These are phyloP conservation scores for Kentomonas sorsogonicus DNA, from an alignment of 208 protist genomes.

Conservation along the genomic window DNA sequence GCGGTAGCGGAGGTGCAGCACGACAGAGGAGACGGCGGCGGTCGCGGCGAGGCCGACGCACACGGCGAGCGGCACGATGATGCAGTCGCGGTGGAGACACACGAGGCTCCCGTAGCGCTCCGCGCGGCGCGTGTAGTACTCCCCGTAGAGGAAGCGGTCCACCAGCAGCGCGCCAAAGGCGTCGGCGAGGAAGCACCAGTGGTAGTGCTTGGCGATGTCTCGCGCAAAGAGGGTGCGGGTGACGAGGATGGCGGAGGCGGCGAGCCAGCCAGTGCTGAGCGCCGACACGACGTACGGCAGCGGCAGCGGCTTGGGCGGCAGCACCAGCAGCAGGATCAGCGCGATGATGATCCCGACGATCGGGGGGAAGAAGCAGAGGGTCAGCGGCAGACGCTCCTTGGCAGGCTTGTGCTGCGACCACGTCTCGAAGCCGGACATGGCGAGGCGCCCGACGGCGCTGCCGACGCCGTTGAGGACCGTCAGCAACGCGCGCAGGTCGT, in stretches of 20 bases:
- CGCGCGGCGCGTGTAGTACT: constrained; percentile 27
- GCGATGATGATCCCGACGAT: constrained; percentile 17
- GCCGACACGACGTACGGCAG: constrained; percentile 24
- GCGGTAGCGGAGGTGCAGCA: constrained; percentile 16
- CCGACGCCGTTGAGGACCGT: constrained; percentile 26
- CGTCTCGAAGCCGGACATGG: constrained; percentile 22
- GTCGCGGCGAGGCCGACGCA: constrained; percentile 15
- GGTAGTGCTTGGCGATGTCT: constrained; percentile 45
- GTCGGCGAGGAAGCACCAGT: constrained; percentile 20
- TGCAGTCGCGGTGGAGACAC: constrained; percentile 16
- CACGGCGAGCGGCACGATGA: constrained; percentile 21
- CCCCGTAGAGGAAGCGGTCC: constrained; percentile 33
- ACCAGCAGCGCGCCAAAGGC: constrained; percentile 25
- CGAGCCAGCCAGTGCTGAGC: constrained; percentile 26
- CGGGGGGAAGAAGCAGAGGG: constrained; percentile 19
- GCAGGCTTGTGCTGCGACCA: constrained; percentile 15
- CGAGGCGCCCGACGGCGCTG: constrained; percentile 21
- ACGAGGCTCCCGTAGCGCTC: constrained; percentile 8
- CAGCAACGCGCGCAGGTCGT: constrained; percentile 17
- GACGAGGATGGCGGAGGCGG: constrained; percentile 26
- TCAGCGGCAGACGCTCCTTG: constrained; percentile 28
- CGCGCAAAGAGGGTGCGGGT: constrained; percentile 31
- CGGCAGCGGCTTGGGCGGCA: constrained; percentile 13
- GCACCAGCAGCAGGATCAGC: constrained; percentile 19
- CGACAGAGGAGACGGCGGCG: constrained; percentile 13